Evolutionary conservation across 139 green algal species (phyloP), one percentile per base, ranked within the genome.

Genomic region (Tetratostichococcus sp.): DNA sequence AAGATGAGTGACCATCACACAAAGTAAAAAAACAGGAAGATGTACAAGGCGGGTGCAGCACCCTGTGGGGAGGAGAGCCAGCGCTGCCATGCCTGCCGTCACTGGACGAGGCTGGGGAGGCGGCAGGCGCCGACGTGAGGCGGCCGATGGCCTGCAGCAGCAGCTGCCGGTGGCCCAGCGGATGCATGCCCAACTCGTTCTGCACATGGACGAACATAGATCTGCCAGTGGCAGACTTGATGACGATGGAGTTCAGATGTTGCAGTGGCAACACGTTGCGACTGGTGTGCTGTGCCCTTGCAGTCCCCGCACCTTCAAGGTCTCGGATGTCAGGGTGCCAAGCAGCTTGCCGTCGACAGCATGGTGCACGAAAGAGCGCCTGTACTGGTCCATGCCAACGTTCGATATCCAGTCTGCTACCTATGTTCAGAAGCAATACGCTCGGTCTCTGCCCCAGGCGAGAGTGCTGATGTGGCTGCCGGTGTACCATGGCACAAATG

Each of bases 361-460:
- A 69, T 93, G 78, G 78, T 93, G 89, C 74, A 88, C 34, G 77
- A 94, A 93, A 25, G 83, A 83, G 39, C 86, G 82, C 69, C 89
- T 80, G 77, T 94, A 93, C 77, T 93, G 89, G 4, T 81, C 82
- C 72, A 94, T 72, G 0, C 89, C 89, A 2, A 94, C 80, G 72
- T 75, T 75, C 14, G 91, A 87, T 35, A 92, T 73, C 87, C 87
- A 94, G 42, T 79, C 79, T 32, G 79, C 87, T 19, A 93, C 90
- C 30, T 93, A 84, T 2, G 17, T 26, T 28, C 17, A 25, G 2
- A 62, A 62, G 11, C 22, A 26, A 5, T 26, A 62, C 50, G 26
- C 11, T 62, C 39, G 39, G 39, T 50, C 8, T 6, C 6, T 50
- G n/a, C n/a, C n/a, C n/a, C n/a, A n/a, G n/a, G n/a, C n/a, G n/a